A percentile compares a stretch with the other conserved stretches of the same genome.
Conservation (phyloP, 164 flowering plant genomes). For the Liquidambar formosana region DNA sequence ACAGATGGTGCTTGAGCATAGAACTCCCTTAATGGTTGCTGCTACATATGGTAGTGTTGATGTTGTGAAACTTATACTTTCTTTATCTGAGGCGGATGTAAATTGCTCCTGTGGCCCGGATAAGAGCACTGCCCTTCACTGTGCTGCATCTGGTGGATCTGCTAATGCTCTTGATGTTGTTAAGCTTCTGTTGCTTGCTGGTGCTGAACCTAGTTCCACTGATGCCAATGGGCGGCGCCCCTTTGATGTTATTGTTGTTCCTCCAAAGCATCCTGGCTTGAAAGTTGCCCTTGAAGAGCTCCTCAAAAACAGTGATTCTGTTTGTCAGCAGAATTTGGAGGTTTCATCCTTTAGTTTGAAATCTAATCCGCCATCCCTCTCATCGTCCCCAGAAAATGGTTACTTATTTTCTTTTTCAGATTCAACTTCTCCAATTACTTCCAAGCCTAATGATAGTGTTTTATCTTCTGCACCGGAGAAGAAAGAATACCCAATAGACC, state of each 20-base stretch:
- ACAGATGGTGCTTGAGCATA: neutral
- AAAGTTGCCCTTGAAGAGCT: constrained; percentile 36
- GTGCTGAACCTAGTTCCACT: constrained; percentile 34
- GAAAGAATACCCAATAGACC: constrained; percentile 15
- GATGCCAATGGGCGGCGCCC: constrained; percentile 44
- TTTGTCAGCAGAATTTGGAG: constrained; percentile 14
- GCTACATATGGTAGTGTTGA: constrained; percentile 21
- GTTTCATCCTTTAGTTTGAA: constrained; percentile 18
- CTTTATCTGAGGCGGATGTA: constrained; percentile 9
- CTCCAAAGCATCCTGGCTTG: constrained; percentile 30
- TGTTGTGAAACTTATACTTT: constrained; percentile 10
- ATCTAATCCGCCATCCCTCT: constrained; percentile 32
- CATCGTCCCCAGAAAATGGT: constrained; percentile 30
- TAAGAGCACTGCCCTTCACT: constrained; percentile 57
- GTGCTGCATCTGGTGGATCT: constrained; percentile 61
- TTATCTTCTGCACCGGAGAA: constrained; percentile 4
- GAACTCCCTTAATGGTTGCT: constrained; percentile 20
- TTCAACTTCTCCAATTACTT: constrained; percentile 19
- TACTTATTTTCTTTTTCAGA: constrained; percentile 27
- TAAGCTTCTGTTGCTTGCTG: constrained; percentile 43
- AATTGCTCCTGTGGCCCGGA: constrained; percentile 28
- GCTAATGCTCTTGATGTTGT: constrained; percentile 34
- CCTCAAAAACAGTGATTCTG: constrained; percentile 10
- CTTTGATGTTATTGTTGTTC: constrained; percentile 45
- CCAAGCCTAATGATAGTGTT: neutral